Evolutionary conservation across 1,284 basidiomycete genomes (phyloP).

Genomic region (Schizopora paradoxa): DNA sequence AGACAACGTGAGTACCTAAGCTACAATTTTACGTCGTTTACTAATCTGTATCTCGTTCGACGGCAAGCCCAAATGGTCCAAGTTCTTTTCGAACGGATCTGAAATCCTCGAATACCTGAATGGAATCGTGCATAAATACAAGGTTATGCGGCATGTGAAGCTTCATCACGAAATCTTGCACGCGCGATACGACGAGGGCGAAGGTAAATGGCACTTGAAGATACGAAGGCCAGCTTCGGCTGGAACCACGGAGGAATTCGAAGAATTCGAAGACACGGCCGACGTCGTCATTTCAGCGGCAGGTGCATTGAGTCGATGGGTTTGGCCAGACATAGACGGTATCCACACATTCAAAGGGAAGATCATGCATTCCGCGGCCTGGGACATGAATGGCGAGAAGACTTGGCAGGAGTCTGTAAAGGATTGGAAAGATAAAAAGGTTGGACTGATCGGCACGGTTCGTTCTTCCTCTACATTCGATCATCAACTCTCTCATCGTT

Average conservation of each 20-base stretch:
- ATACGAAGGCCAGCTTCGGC: conserved; percentile 35
- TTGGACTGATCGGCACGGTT: conserved; percentile 58
- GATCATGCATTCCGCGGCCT: conserved; percentile 51
- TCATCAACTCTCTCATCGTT: too few species aligned
- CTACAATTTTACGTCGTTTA: too few species aligned
- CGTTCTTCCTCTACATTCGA: conserved; percentile 18
- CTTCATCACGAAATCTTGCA: conserved; percentile 47
- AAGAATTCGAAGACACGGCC: conserved; percentile 44
- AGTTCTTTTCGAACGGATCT: conserved; percentile 51
- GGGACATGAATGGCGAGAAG: conserved; percentile 41
- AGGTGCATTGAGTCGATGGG: conserved; percentile 48
- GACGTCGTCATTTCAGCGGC: conserved; percentile 49
- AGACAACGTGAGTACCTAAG: conserved; percentile 35
- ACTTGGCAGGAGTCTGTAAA: conserved; percentile 43
- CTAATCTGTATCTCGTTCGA: too few species aligned
- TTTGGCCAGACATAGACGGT: conserved; percentile 54
- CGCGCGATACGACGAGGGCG: conserved; percentile 45
- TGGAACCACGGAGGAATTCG: conserved; percentile 26
- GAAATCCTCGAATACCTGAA: conserved; percentile 54
- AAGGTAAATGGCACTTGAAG: conserved; percentile 49
- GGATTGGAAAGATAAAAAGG: conserved; percentile 48
- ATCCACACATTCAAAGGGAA: conserved; percentile 46
- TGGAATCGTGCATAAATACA: conserved; percentile 52
- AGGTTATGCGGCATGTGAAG: conserved; percentile 47
- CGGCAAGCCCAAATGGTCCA: conserved; percentile 49